Conservation (phyloP, 2,329 filamentous ascomycete species). For the Sclerotinia glacialis region DNA sequence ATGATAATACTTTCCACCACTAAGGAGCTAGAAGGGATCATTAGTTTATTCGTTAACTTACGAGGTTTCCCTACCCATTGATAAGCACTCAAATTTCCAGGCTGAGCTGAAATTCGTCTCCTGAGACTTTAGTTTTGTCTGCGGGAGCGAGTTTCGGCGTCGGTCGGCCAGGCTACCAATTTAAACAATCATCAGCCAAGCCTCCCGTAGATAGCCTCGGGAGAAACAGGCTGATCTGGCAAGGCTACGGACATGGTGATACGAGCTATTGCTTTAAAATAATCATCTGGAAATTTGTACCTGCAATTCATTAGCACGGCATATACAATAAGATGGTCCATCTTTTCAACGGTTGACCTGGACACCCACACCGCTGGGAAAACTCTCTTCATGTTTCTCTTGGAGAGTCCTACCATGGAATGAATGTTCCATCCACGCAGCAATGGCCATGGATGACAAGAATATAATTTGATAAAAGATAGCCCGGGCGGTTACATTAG, state of each 20-base stretch:
- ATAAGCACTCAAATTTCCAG: slow-evolving; percentile 7
- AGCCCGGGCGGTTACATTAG: slow-evolving; percentile 6
- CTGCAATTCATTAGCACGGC: background rate
- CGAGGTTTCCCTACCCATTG: background rate
- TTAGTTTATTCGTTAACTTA: background rate
- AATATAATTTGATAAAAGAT: background rate
- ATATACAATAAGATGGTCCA: slow-evolving; percentile 1
- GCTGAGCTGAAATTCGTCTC: slow-evolving; percentile 17
- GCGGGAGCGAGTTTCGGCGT: slow-evolving; percentile 8
- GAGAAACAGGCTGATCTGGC: background rate
- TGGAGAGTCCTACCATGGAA: background rate
- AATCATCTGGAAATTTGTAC: background rate
- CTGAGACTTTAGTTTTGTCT: slow-evolving; percentile 14
- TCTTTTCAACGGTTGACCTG: slow-evolving; percentile 18
- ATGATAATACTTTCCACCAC: background rate
- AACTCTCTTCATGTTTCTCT: slow-evolving; percentile 2
- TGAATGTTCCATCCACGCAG: background rate
- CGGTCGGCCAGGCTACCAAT: slow-evolving; percentile 19
- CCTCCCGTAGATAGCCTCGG: slow-evolving; percentile 1
- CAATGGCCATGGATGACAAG: slow-evolving; percentile 4
- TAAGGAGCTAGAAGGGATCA: slow-evolving; percentile 1
- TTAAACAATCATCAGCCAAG: slow-evolving; percentile 14
- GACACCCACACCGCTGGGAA: slow-evolving; percentile 22
- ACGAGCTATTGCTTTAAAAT: slow-evolving; percentile 12
- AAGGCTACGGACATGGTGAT: slow-evolving; percentile 15